These are phyloP conservation scores for Eucalyptus erythrocorys DNA, from an alignment of 345 rosid genomes.

Conservation along the genomic window DNA sequence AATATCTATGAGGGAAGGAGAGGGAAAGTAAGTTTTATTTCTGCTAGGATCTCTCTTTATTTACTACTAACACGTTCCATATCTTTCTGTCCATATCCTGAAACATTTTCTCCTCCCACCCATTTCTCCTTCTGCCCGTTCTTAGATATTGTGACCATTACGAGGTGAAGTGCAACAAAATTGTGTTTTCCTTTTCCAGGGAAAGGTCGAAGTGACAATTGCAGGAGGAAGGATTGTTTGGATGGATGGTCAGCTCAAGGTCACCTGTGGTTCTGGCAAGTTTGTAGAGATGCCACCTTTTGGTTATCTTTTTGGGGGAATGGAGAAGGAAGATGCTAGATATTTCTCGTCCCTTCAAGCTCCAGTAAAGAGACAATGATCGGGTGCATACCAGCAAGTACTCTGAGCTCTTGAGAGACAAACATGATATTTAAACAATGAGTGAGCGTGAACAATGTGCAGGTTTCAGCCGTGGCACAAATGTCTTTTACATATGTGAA, in stretches of 20 bases:
- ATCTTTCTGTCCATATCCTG: not conserved
- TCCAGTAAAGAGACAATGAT: conserved; percentile 58
- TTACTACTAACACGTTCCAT: not conserved
- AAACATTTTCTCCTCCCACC: not conserved
- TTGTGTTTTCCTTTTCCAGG: conserved; percentile 23
- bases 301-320: conserved; percentile 67
- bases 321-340: conserved; percentile 63
- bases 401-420: not conserved
- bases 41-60: not conserved
- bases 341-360: conserved; percentile 67
- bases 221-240: conserved; percentile 76
- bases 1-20: conserved; percentile 70
- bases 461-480: not conserved
- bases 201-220: conserved; percentile 89
- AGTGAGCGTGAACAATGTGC: not conserved
- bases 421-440: not conserved
- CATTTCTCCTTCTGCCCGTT: not conserved
- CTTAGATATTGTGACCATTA: not conserved
- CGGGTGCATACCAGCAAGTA: conserved; percentile 1
- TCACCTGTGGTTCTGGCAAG: conserved; percentile 58
- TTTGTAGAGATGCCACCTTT: conserved; percentile 66
- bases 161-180: not conserved
- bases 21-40: conserved; percentile 48
- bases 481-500: not conserved
- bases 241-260: conserved; percentile 67